Conservation (phyloP, 1,284 basidiomycete genomes). For the Boletus sp. region DNA sequence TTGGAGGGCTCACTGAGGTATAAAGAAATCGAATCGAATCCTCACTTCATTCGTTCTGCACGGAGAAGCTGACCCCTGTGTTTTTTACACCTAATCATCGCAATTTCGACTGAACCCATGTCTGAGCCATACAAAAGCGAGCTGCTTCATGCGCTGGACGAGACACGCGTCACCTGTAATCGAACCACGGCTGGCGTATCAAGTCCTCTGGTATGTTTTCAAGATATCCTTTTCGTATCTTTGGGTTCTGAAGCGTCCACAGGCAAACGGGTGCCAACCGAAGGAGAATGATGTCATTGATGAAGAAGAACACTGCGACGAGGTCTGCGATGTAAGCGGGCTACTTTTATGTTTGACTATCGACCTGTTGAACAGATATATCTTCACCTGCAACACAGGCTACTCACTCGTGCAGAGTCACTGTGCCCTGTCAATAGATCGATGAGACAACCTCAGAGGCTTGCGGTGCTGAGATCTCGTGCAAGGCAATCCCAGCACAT, state of each 20-base stretch:
- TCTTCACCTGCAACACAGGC: neutral
- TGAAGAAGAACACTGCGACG: neutral
- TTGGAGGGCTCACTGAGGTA: slow-evolving; percentile 1
- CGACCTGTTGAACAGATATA: neutral
- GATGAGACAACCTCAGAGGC: fast-evolving
- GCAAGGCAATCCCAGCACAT: neutral
- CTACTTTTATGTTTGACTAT: too few relatives aligned
- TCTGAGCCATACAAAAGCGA: neutral
- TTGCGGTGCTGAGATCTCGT: neutral
- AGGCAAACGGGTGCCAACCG: neutral
- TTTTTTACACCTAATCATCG: too few relatives aligned
- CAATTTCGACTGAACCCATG: neutral
- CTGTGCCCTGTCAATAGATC: neutral
- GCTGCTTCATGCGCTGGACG: slow-evolving; percentile 4
- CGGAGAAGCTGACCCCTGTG: neutral
- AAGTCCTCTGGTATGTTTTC: neutral
- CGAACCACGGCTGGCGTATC: neutral
- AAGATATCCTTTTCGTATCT: too few relatives aligned
- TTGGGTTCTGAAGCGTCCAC: neutral
- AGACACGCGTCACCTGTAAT: neutral
- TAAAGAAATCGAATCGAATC: neutral
- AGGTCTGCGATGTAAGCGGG: neutral
- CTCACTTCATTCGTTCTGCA: neutral
- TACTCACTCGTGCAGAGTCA: slow-evolving; percentile 1
- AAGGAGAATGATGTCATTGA: neutral